Conservation (phyloP, 495 filamentous ascomycete species). For the Hyaloscypha finlandica region DNA sequence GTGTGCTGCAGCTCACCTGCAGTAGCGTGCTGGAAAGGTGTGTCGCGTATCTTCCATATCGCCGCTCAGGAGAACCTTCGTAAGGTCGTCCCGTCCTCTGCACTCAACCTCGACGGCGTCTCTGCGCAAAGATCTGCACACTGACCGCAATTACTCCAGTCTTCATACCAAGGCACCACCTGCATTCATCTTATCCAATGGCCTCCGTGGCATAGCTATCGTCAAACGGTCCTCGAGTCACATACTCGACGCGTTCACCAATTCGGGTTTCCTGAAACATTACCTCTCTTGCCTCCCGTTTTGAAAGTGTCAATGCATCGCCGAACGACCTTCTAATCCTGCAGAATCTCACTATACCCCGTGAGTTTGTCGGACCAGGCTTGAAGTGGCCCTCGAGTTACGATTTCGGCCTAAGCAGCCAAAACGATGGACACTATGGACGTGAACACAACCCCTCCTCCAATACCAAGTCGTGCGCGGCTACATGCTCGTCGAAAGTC, state of each 20-base stretch:
- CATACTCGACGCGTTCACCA: slow-evolving; percentile 13
- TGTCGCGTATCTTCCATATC: slow-evolving; percentile 1
- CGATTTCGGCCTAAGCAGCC: slow-evolving; percentile 9
- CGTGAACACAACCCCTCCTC: slow-evolving; percentile 30
- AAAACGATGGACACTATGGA: slow-evolving; percentile 20
- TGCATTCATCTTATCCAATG: slow-evolving; percentile 26
- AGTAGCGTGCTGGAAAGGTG: neutral
- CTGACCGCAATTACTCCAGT: neutral
- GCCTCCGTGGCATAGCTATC: slow-evolving; percentile 22
- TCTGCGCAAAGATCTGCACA: neutral
- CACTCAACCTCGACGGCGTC: neutral
- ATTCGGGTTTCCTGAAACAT: slow-evolving; percentile 25
- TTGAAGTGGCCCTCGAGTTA: slow-evolving; percentile 18
- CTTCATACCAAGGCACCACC: slow-evolving; percentile 1
- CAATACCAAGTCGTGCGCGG: slow-evolving; percentile 37
- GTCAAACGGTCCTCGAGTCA: slow-evolving; percentile 25
- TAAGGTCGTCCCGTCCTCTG: neutral
- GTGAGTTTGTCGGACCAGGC: neutral
- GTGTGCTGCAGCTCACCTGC: slow-evolving; percentile 1
- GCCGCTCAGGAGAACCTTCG: slow-evolving; percentile 8
- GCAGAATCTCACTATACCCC: slow-evolving; percentile 16
- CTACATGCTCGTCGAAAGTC: slow-evolving; percentile 41
- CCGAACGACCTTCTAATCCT: slow-evolving; percentile 15
- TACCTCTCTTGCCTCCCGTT: slow-evolving; percentile 12
- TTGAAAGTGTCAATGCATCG: slow-evolving; percentile 29